A percentile compares a stretch with the other conserved stretches of the same genome.
phyloP scores from a whole-genome alignment of 208 protist species.

The Novymonas esmeraldas region DNA sequence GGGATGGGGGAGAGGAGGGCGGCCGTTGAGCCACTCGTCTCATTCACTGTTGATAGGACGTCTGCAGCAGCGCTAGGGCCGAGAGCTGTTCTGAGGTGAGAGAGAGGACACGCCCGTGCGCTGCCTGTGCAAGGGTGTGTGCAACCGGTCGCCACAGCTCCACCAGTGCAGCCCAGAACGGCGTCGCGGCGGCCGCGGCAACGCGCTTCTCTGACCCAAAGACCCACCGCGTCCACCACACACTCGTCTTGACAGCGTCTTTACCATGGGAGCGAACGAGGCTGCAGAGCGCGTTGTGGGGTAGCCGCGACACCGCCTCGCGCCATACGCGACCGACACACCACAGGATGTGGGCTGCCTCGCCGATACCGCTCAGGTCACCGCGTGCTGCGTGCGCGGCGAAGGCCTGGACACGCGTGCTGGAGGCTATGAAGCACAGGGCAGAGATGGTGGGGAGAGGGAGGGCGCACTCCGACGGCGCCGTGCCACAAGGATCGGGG shows the following conservation, averaged over 20 bases:
- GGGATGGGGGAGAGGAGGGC: too few species aligned
- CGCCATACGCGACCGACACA: slow-evolving; percentile 29
- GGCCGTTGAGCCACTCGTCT: too few species aligned
- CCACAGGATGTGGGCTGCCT: slow-evolving; percentile 24
- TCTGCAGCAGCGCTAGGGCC: slow-evolving; percentile 7
- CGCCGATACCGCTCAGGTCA: slow-evolving; percentile 12
- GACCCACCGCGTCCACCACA: slow-evolving; percentile 21
- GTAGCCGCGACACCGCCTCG: slow-evolving; percentile 2
- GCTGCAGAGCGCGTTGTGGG: slow-evolving; percentile 3
- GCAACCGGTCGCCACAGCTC: slow-evolving; percentile 22
- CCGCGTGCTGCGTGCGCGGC: slow-evolving; percentile 14
- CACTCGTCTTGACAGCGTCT: slow-evolving; percentile 18
- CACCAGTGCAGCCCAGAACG: slow-evolving; percentile 18
- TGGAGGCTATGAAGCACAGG: slow-evolving; percentile 9
- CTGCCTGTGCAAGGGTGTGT: slow-evolving; percentile 11
- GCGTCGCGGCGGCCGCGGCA: background rate
- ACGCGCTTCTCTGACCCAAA: background rate
- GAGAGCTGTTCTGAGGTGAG: slow-evolving; percentile 9
- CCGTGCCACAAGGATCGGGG: background rate
- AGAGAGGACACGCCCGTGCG: slow-evolving; percentile 8
- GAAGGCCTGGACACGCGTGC: slow-evolving; percentile 16
- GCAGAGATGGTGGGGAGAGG: background rate
- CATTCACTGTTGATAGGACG: slow-evolving; percentile 3
- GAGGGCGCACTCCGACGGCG: background rate
- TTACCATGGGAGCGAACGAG: slow-evolving; percentile 16